Conservation (phyloP, 2,329 filamentous ascomycete genomes). For the Pestalotiopsis sp. region DNA sequence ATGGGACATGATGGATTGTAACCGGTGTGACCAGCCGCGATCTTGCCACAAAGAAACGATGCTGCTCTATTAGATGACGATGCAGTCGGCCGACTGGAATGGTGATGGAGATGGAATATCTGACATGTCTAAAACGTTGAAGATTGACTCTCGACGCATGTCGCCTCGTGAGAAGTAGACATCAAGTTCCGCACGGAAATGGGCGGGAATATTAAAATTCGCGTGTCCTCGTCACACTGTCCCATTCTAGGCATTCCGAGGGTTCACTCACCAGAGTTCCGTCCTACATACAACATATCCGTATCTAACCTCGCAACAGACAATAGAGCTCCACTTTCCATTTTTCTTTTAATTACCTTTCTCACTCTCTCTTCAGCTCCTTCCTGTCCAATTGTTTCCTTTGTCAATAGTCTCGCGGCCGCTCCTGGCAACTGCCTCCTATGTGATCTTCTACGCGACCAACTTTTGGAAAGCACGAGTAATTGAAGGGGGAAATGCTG, state of each 20-base stretch:
- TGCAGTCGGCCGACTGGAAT: neutral
- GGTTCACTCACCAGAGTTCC: too few species aligned
- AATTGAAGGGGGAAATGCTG: neutral
- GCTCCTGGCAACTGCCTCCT: neutral
- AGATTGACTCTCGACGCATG: neutral
- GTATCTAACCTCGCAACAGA: too few species aligned
- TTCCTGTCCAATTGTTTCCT: too few species aligned
- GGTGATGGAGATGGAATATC: neutral
- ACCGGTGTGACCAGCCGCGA: neutral
- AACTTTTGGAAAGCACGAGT: constrained; percentile 1
- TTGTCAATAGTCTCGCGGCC: neutral
- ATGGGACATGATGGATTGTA: neutral
- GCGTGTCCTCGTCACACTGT: too few species aligned
- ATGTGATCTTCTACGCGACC: neutral
- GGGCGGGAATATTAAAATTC: too few species aligned
- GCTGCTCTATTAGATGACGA: neutral
- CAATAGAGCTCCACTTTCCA: too few species aligned
- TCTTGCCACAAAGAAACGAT: neutral
- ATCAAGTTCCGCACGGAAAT: too few species aligned
- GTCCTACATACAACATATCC: too few species aligned
- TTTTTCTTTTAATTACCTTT: too few species aligned
- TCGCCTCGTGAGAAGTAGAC: too few species aligned
- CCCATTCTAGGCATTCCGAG: too few species aligned
- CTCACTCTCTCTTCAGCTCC: too few species aligned
- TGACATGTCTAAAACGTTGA: neutral